Base-by-base conservation (phyloP, 2,329 filamentous ascomycete genomes). In the Penicillium sp. region DNA sequence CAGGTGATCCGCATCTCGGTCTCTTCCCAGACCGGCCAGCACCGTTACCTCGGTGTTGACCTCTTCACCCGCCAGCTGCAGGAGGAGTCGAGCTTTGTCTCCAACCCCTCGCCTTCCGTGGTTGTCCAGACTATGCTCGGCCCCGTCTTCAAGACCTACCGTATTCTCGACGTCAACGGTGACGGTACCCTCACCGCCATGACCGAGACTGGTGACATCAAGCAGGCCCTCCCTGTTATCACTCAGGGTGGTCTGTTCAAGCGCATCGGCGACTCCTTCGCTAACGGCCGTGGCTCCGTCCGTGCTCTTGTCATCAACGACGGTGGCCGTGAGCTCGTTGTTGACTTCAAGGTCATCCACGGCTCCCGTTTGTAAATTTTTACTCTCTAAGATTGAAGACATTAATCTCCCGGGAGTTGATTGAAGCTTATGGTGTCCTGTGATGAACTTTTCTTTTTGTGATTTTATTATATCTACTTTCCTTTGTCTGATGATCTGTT, bases 91-190 rank as follows among this genome's bases (percentile, higher is more conserved):
- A 93, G 89, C 71, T 97, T 96, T 82, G 87, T 97, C 81, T 92
- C 90, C 80, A 95, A 96, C 89, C 94, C 94, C 64, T 90, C 89
- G 66, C 93, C 93, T 68, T 96, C 90, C 68, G 94, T 99, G 59
- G 87, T 97, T 63, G 93, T 99, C 72, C 94, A 99, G 89, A 97
- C 93, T 82, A 97, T 99, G 92, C 89, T 96, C 67, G 94, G 93
- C 70, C 94, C 94, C 63, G 87, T 97, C 82, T 97, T 97, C 91
- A 97, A 97, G 91, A 94, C 97, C 85, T 99, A 99, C 89, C 92
- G 94, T 73, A 93, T 99, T 75, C 89, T 99, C 61, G 94, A 99
- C 83, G 89, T 99, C 78, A 88, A 92, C 77, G 90, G 96, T 66
- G 92, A 87, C 70, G 82, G 84, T 72, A 79, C 80, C 67, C 77